phyloP scores from a whole-genome alignment of 352 stramenopile species.

The Phytophthora pinifolia region DNA sequence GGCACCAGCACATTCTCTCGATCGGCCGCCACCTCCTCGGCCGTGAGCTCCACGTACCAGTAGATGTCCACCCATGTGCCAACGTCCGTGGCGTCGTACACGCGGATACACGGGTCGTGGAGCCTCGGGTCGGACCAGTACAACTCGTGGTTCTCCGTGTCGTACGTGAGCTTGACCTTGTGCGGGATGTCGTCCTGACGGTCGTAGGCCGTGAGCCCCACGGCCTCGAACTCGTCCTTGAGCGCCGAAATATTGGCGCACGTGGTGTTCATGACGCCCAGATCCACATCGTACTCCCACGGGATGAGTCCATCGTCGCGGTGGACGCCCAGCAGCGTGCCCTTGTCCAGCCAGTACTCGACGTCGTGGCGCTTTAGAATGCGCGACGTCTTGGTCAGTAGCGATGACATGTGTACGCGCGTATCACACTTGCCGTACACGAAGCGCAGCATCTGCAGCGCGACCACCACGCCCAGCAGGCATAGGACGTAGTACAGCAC shows the following conservation, averaged over 20 bases:
- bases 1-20: slow-evolving; percentile 56
- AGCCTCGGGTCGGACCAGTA: slow-evolving; percentile 79
- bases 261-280: slow-evolving; percentile 78
- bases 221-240: slow-evolving; percentile 60
- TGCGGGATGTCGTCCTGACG: slow-evolving; percentile 72
- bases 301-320: slow-evolving; percentile 73
- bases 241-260: slow-evolving; percentile 68
- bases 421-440: slow-evolving; percentile 80
- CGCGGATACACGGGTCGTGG: slow-evolving; percentile 74
- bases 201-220: slow-evolving; percentile 68
- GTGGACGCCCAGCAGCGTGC: slow-evolving; percentile 68
- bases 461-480: slow-evolving; percentile 26
- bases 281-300: slow-evolving; percentile 81
- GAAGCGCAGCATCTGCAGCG: slow-evolving; percentile 53
- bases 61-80: slow-evolving; percentile 82
- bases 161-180: slow-evolving; percentile 84
- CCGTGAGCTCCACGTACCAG: slow-evolving; percentile 72
- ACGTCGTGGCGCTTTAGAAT: slow-evolving; percentile 66
- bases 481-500: slow-evolving; percentile 33
- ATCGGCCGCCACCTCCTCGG: slow-evolving; percentile 41
- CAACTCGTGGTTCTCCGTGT: slow-evolving; percentile 80
- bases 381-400: slow-evolving; percentile 65
- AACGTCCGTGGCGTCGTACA: slow-evolving; percentile 62
- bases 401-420: slow-evolving; percentile 57
- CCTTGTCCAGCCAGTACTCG: slow-evolving; percentile 86